Evolutionary conservation across 202 grass and related monocot genomes (phyloP), one percentile per base, ranked within the genome.

Genomic region (Setaria italica): DNA sequence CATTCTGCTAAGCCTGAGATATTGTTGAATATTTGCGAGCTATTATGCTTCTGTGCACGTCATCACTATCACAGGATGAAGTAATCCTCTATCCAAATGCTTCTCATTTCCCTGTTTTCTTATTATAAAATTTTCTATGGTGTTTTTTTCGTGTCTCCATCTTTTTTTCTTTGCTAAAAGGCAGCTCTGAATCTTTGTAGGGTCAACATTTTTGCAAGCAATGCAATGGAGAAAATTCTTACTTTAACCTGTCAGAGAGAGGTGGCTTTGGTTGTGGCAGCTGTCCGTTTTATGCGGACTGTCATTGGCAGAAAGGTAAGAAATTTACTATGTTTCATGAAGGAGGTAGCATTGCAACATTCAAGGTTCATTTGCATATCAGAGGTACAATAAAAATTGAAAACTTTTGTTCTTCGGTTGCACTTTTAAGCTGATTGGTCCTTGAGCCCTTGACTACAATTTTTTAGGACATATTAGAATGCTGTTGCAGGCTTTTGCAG

Each of bases 31-130:
- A 92, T 98, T 56, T 98, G 93, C 11, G 95, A 98, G 49, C 79
- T 98, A 80, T 85, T 98, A 73, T 89, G 86, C 77, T 98, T 98
- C 72, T 98, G 91, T 82, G 90, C 90, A 80, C 77, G 86, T 86
- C 82, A 94, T 67, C 86, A 95, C 83, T 88, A 88, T 45, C 74
- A 92, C 86, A 88, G 67, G 76, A 98, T 90, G 53, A 95, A 89
- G 95, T 98, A 87, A 92, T 87, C 67, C 62, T 81, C 62, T 11
- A 67, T 86, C 37, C 46, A 70, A 69, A 33, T 42, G 33, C 70
- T 46, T 29, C 6, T 41, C 71, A 7, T 54, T 83, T 69, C 20
- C 60, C 21, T 43, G 34, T 76, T 43, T 70, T 70, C 47, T 74
- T 66, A 49, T 78, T 58, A 56, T 77, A 34, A 77, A 14, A 67